A percentile compares a stretch with the other conserved stretches of the same genome.
Conservation (phyloP, 176 grass and related monocot genomes). For the Cymbopogon citratus region DNA sequence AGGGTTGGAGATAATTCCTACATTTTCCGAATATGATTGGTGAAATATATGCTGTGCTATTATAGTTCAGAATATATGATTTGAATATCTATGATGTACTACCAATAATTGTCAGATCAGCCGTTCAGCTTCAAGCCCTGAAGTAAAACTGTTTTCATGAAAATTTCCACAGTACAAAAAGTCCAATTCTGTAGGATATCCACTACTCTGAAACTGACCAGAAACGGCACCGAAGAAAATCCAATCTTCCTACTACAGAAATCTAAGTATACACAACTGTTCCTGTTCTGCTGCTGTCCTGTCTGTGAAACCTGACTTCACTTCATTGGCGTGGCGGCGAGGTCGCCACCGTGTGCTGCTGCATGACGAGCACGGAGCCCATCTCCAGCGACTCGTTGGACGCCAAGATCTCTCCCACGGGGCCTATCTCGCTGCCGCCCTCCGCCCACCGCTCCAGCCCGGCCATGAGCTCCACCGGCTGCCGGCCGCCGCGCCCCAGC, state of each 20-base stretch:
- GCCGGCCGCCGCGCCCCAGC: conserved; percentile 32
- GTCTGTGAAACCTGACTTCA: not conserved
- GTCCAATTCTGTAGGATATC: not conserved
- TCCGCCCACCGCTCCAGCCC: conserved; percentile 40
- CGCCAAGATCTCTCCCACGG: conserved; percentile 40
- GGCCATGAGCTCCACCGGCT: conserved; percentile 26
- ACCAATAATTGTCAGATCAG: not conserved
- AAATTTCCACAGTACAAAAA: not conserved
- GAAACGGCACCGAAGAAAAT: not conserved
- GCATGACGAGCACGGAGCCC: conserved; percentile 51
- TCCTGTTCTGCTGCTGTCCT: conserved; percentile 26
- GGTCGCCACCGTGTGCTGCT: conserved; percentile 39
- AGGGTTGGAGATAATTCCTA: too few species aligned
- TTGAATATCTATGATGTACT: not conserved
- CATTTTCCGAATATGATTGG: not conserved
- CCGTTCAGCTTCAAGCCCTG: not conserved
- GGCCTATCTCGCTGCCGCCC: conserved; percentile 32
- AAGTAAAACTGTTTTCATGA: not conserved
- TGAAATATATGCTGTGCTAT: not conserved
- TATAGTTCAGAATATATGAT: not conserved
- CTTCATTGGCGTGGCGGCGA: not conserved
- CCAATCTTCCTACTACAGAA: not conserved
- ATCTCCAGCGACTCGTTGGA: conserved; percentile 43
- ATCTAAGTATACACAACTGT: conserved; percentile 38
- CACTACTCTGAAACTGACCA: not conserved